These are phyloP conservation scores for Crithidia thermophila DNA, from an alignment of 208 protist genomes.

Conservation along the genomic window DNA sequence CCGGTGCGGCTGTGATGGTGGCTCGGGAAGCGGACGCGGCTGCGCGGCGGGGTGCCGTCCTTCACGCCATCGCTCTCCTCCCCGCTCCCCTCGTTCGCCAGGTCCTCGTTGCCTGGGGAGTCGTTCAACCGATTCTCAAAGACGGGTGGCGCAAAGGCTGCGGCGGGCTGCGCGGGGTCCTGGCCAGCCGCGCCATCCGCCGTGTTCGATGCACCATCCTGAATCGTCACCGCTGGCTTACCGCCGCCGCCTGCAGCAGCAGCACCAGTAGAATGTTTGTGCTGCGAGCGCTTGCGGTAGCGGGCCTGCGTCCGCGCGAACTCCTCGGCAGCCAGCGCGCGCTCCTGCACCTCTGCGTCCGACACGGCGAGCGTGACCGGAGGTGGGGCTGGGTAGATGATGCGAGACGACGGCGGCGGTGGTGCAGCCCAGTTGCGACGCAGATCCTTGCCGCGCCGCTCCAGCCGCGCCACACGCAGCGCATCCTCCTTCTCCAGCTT, in stretches of 20 bases:
- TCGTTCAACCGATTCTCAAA: too few relatives aligned
- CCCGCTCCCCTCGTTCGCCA: background rate
- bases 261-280: too few relatives aligned
- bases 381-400: conserved; percentile 47
- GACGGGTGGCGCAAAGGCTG: too few relatives aligned
- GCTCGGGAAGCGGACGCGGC: too few relatives aligned
- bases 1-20: background rate
- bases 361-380: conserved; percentile 49
- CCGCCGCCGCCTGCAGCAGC: background rate
- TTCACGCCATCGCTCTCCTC: background rate
- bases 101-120: too few relatives aligned
- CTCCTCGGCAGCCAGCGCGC: conserved; percentile 53
- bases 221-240: too few relatives aligned
- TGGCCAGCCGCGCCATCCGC: too few relatives aligned
- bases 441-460: conserved; percentile 19
- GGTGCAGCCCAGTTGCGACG: conserved; percentile 21
- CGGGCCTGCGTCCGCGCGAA: conserved; percentile 38
- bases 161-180: too few relatives aligned
- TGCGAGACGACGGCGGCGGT: background rate
- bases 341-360: conserved; percentile 66
- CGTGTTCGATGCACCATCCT: too few relatives aligned
- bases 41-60: background rate
- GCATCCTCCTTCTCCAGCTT: conserved; percentile 42
- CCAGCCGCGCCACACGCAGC: conserved; percentile 47
- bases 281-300: conserved; percentile 12